Conservation (phyloP, 2,329 filamentous ascomycete species). For the Diaporthe capsici region DNA sequence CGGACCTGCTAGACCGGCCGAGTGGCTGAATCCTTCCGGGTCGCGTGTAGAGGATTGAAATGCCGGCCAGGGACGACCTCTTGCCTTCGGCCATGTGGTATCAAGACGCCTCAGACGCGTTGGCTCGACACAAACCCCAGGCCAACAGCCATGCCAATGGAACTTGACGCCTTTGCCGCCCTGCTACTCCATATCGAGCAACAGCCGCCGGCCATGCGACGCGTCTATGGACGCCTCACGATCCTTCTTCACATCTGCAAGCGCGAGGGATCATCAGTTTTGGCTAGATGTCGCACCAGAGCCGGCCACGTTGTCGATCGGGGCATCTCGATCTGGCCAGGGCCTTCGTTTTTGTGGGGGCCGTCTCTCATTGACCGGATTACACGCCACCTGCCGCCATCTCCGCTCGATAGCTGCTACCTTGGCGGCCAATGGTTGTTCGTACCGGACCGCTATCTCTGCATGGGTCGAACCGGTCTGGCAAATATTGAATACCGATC, state of each 20-base stretch:
- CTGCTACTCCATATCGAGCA: neutral
- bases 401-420: neutral
- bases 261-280: neutral
- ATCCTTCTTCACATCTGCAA: neutral
- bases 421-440: neutral
- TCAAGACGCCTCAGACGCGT: neutral
- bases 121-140: neutral
- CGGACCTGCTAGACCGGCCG: neutral
- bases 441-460: neutral
- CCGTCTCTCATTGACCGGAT: neutral
- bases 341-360: neutral
- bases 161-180: slow-evolving; percentile 3
- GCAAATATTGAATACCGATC: neutral
- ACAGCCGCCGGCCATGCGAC: neutral
- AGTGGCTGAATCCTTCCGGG: neutral
- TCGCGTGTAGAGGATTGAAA: neutral
- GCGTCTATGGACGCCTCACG: neutral
- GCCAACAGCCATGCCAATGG: neutral
- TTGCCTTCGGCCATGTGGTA: neutral
- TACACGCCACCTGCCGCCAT: neutral
- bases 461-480: no score
- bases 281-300: neutral
- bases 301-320: slow-evolving; percentile 5
- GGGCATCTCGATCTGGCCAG: neutral
- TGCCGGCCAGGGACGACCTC: neutral